Evolutionary conservation across 148 eudicot genomes (phyloP), one percentile per base, ranked within the genome.

Genomic region (Selenicereus undatus): DNA sequence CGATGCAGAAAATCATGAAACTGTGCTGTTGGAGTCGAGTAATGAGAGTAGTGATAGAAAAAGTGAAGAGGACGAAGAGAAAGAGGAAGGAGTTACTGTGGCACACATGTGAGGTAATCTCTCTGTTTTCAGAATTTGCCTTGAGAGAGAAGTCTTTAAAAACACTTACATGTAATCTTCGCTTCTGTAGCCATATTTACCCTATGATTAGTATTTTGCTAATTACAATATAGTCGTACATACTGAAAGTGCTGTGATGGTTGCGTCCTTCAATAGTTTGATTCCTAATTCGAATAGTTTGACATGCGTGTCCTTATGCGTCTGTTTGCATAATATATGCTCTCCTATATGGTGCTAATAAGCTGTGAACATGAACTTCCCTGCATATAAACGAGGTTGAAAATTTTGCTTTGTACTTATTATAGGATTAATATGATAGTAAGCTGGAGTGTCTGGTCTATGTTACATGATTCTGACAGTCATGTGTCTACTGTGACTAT

Each of bases 71-170:
- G 89, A 85, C 29, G 91, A 86, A 83, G 90, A 75, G 26, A 80
- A 13, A 36, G 83, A 81, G 80, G 86, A 83, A 62, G 64, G 79
- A 58, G 50, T 79, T 78, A 77, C 81, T 73, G 82, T 80, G 69
- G 89, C 89, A 72, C 83, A 84, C 48, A 80, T 90, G 82, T 90
- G 84, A 88, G 86, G 81, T 80, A 84, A 24, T 81, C 36, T 74
- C 36, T 50, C 58, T 32, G n/a, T 27, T 74, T 16, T 74, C 27
- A 11, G 77, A 72, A 48, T 74, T 74, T 51, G 76, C 9, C 2
- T 16, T 26, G 0, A 42, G 60, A 13, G 77, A 26, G 62, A 74
- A 50, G 11, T 74, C 50, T 72, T 7, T 36, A 42, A 18, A 72
- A 39, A 8, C 39, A 72, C 14, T 22, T 17, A 48, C 9, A 11